Evolutionary conservation across 2,329 filamentous ascomycete genomes (phyloP).

Genomic region (Talaromyces islandicus): DNA sequence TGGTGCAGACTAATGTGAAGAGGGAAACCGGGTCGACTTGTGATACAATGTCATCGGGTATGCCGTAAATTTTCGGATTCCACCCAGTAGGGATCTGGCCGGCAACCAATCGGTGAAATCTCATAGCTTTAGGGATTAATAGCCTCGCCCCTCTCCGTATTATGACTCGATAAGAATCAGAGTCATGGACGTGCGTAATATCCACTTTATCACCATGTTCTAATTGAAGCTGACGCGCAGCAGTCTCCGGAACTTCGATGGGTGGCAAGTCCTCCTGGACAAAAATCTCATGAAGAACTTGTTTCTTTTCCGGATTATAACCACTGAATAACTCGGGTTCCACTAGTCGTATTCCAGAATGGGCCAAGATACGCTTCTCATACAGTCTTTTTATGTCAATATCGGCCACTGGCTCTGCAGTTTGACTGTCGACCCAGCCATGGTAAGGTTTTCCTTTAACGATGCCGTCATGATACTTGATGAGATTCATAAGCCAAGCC

Average conservation of each 20-base stretch:
- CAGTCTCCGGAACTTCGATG: slow-evolving; percentile 95
- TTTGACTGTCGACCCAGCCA: slow-evolving; percentile 91
- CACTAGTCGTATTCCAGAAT: slow-evolving; percentile 94
- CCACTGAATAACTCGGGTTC: slow-evolving; percentile 95
- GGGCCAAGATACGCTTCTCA: slow-evolving; percentile 91
- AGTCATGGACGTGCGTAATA: slow-evolving; percentile 89
- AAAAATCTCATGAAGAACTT: slow-evolving; percentile 93
- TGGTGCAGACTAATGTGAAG: slow-evolving; percentile 88
- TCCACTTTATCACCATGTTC: slow-evolving; percentile 97
- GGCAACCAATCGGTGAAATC: slow-evolving; percentile 94
- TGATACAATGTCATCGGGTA: slow-evolving; percentile 94
- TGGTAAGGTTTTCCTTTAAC: slow-evolving; percentile 95
- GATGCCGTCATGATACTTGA: slow-evolving; percentile 94
- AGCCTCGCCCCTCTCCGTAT: slow-evolving; percentile 92
- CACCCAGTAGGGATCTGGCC: slow-evolving; percentile 92
- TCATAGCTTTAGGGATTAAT: slow-evolving; percentile 91
- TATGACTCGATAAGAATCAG: slow-evolving; percentile 87
- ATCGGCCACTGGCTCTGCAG: slow-evolving; percentile 90
- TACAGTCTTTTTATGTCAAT: slow-evolving; percentile 97
- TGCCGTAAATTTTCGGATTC: slow-evolving; percentile 92
- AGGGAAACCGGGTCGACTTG: slow-evolving; percentile 96
- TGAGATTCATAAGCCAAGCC: slow-evolving; percentile 99
- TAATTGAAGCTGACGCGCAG: slow-evolving; percentile 91
- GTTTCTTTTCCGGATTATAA: slow-evolving; percentile 95
- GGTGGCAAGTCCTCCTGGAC: slow-evolving; percentile 95